These are phyloP conservation scores for Rhododendron ferrugineum DNA, from an alignment of 148 eudicot genomes.

Conservation along the genomic window DNA sequence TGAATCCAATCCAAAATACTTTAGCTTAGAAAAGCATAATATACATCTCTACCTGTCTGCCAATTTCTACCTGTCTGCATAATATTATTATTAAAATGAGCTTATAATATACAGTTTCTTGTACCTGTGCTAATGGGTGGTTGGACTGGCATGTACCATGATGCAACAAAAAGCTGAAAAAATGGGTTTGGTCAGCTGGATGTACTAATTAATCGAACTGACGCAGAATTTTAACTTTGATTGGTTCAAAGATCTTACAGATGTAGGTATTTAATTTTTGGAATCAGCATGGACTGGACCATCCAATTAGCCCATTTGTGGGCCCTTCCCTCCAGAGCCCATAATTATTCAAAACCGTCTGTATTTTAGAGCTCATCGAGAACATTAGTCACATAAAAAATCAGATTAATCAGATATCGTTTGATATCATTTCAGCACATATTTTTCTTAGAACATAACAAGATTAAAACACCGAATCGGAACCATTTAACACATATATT, in stretches of 20 bases:
- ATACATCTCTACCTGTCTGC: background rate
- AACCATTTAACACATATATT: too few relatives aligned
- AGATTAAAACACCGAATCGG: too few relatives aligned
- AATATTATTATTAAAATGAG: background rate
- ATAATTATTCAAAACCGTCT: background rate
- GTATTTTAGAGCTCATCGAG: too few relatives aligned
- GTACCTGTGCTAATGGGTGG: background rate
- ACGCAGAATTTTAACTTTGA: background rate
- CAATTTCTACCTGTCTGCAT: background rate
- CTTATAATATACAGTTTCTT: background rate
- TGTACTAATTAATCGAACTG: background rate
- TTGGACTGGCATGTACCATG: background rate
- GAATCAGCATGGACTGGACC: too few relatives aligned
- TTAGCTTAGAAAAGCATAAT: background rate
- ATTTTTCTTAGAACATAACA: too few relatives aligned
- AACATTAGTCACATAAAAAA: too few relatives aligned
- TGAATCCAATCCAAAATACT: background rate
- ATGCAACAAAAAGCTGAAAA: background rate
- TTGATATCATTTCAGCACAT: too few relatives aligned
- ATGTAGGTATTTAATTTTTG: background rate
- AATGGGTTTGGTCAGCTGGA: background rate
- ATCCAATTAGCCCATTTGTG: background rate
- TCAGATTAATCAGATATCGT: background rate
- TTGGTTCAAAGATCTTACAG: background rate
- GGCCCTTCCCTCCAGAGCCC: background rate